Conservation (phyloP, 2,329 filamentous ascomycete genomes). For the Onygenales sp. region DNA sequence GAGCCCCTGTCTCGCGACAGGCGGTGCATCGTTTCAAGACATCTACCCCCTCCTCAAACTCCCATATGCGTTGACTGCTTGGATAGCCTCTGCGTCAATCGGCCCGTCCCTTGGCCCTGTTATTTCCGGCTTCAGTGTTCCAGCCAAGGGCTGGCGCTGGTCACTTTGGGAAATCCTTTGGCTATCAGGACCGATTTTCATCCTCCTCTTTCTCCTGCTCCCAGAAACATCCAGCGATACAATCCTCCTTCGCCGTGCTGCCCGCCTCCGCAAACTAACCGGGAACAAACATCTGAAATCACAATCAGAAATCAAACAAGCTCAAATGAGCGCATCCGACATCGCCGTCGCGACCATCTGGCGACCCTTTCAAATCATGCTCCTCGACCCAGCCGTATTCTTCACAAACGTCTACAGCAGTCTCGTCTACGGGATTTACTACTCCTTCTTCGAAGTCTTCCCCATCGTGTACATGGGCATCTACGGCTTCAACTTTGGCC, state of each 20-base stretch:
- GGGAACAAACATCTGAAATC: slow-evolving; percentile 48
- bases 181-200: slow-evolving; percentile 48
- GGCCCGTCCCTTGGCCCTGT: slow-evolving; percentile 52
- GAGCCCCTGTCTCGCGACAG: slow-evolving; percentile 35
- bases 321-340: slow-evolving; percentile 37
- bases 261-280: slow-evolving; percentile 52
- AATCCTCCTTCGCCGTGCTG: slow-evolving; percentile 52
- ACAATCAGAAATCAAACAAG: slow-evolving; percentile 56
- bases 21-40: slow-evolving; percentile 36
- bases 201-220: slow-evolving; percentile 53
- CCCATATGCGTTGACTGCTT: slow-evolving; percentile 50
- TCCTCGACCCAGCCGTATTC: slow-evolving; percentile 52
- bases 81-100: slow-evolving; percentile 40
- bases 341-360: slow-evolving; percentile 49
- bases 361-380: slow-evolving; percentile 50
- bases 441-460: slow-evolving; percentile 57
- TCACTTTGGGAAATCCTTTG: slow-evolving; percentile 55
- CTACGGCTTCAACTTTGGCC: slow-evolving; percentile 51
- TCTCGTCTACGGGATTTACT: slow-evolving; percentile 43
- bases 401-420: slow-evolving; percentile 55
- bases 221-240: slow-evolving; percentile 54
- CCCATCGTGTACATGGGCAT: slow-evolving; percentile 51
- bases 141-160: slow-evolving; percentile 54
- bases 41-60: slow-evolving; percentile 30
- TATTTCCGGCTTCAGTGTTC: slow-evolving; percentile 51